Percentiles rank a stretch among this genome's conserved stretches.
phyloP scores from a whole-genome alignment of 257 asterid genomes.

The Buddleja alternifolia region DNA sequence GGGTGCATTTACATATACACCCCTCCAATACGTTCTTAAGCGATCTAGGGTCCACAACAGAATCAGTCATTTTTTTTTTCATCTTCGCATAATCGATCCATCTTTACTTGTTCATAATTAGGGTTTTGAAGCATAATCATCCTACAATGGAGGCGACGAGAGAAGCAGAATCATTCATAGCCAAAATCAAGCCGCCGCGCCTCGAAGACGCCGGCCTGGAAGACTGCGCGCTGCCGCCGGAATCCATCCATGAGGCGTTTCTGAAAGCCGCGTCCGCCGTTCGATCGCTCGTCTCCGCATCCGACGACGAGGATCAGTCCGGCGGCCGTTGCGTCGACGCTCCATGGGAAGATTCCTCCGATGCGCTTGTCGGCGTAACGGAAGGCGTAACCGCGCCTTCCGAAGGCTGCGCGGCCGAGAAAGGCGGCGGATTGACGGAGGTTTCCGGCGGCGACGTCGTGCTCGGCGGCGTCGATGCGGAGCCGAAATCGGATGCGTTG shows the following conservation, averaged over 20 bases:
- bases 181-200: conserved; percentile 64
- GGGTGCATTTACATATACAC: neutral
- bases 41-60: neutral
- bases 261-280: conserved; percentile 80
- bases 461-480: conserved; percentile 41
- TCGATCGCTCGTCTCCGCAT: conserved; percentile 49
- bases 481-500: conserved; percentile 42
- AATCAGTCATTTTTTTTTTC: neutral
- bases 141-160: conserved; percentile 51
- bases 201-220: conserved; percentile 96
- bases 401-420: conserved; percentile 54
- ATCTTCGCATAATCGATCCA: too few relatives aligned
- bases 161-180: conserved; percentile 49
- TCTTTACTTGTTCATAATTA: neutral
- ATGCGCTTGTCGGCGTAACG: conserved; percentile 52
- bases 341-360: conserved; percentile 64
- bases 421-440: conserved; percentile 51
- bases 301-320: conserved; percentile 48
- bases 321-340: conserved; percentile 60
- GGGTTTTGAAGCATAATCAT: neutral
- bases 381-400: conserved; percentile 42
- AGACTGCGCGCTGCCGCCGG: conserved; percentile 90
- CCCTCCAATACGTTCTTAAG: neutral
- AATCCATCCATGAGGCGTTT: conserved; percentile 74
- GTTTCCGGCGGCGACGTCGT: conserved; percentile 47